Base-by-base conservation (phyloP, 176 grass and related monocot genomes). In the Poa annua region DNA sequence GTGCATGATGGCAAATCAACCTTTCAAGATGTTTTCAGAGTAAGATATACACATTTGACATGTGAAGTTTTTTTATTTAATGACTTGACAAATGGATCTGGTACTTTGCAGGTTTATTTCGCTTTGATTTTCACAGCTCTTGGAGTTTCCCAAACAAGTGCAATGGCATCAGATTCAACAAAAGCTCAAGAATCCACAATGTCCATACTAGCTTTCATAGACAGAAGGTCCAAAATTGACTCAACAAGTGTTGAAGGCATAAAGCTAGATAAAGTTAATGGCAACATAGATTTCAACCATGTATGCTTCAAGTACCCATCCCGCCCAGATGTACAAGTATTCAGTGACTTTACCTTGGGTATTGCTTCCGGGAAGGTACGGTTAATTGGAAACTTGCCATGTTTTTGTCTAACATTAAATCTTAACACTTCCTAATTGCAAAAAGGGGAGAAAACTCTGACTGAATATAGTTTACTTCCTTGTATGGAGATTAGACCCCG, bases 221-320 rank as follows among this genome's bases (percentile, higher is more conserved):
- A 94, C 8, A 83, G 81, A 64, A 79, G 78, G 75, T 85, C 92
- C 61, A 92, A 85, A 83, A 89, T 94, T 47, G 64, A 94, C 65
- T 75, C 92, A 12, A 85, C 57, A 24, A 70, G 52, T 62, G 77
- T 86, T 53, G 80, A 89, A 63, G 89, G 89, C 20, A 62, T 85
- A 24, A 83, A 84, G 24, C 24, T 89, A 21, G 84, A 86, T 24
- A 68, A 86, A 68, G 66, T 92, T 22, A 74, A 45, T 45, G 93
- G 93, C 12, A 83, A 86, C 11, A 86, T 92, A 51, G 63, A 88
- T 45, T 88, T 94, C 36, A 87, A 70, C 2, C 74, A 88, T 72
- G 79, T 94, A 53, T 88, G 45, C 88, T 94, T 94, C 79, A 94
- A 83, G 62, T 96, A 92, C 49, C 90, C 90, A 8, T 80, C 63